Base-by-base conservation (phyloP, 23 red algal species). In the Gracilaria caudata region DNA sequence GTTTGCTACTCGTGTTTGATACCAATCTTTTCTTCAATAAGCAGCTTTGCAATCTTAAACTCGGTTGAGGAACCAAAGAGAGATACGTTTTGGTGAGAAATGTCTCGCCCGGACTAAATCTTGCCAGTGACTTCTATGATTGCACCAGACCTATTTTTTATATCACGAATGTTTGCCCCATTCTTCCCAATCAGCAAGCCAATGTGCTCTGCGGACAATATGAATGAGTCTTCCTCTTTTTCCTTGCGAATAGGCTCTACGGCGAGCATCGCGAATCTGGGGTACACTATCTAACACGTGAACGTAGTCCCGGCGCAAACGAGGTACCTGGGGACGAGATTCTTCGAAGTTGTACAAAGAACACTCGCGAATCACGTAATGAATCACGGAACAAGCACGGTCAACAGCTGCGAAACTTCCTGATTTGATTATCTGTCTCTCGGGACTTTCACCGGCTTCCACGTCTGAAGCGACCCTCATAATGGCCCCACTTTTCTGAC, bases 181-280 rank as follows among this genome's bases (percentile, higher is more conserved):
- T 79, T 80, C 41, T 92, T 91, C 55, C 94, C 94, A 55, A 96
- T 96, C 5, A 96, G 75, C 32, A 96, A 60, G 44, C 94, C 94
- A 51, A 96, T 86, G 40, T 78, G 80, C 36, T 78, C 74, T 3
- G 84, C 76, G 56, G 94, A 89, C 39, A 96, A 51, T 36, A 68
- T 71, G 58, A 96, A 79, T 16, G 87, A 90, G 29, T 95, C 76
- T 49, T 72, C 59, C 3, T 68, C n/a, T 77, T 25, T 26, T 46
- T 32, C 75, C 75, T 26, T 75, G 70, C 21, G 70, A 43, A 36
- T 12, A 29, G 19, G 70, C 70, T 16, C 73, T 19, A 19, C 87
- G 75, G 3, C 73, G 87, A 0, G 38, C n/a, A 36, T 51, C 60
- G n/a, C 39, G 53, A 25, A 73, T 41, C 1, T 33, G 20, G 16